These are phyloP conservation scores for Dioszegia hungarica DNA, from an alignment of 768 basidiomycete species.

Conservation along the genomic window DNA sequence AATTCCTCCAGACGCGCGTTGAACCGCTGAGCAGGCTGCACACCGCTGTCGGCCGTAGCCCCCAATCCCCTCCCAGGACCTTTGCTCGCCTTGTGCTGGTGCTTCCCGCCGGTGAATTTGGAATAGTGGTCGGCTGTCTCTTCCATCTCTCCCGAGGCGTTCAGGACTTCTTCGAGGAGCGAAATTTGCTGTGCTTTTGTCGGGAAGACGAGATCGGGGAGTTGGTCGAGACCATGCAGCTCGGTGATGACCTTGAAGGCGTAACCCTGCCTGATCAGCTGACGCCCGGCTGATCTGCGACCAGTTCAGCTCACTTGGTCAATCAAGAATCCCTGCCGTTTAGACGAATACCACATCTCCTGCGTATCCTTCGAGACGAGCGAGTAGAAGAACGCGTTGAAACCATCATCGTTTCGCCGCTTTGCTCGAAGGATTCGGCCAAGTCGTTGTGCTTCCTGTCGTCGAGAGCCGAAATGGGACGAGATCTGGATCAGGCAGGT, in stretches of 20 bases:
- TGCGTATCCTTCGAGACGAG: conserved; percentile 76
- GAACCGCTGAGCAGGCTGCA: conserved; percentile 40
- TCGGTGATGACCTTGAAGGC: conserved; percentile 99
- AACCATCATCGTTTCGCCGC: conserved; percentile 95
- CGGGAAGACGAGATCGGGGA: conserved; percentile 85
- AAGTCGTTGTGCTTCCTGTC: conserved; percentile 66
- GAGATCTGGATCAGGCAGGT: conserved; percentile 99
- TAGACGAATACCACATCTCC: conserved; percentile 99
- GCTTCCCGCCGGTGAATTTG: conserved; percentile 35
- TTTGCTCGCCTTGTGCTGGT: conserved; percentile 14
- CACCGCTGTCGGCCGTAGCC: not conserved
- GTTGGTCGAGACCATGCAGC: conserved; percentile 80
- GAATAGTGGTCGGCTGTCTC: conserved; percentile 43
- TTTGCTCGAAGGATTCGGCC: conserved; percentile 96
- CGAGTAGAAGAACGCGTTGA: conserved; percentile 99
- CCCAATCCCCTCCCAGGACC: conserved; percentile 5
- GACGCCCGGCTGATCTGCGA: not conserved
- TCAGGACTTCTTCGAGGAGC: conserved; percentile 82
- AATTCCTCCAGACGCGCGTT: conserved; percentile 45
- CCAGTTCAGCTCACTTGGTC: conserved; percentile 61
- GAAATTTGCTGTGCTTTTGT: conserved; percentile 92
- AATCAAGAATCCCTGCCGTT: conserved; percentile 96
- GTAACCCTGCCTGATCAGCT: conserved; percentile 58
- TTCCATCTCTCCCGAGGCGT: conserved; percentile 74
- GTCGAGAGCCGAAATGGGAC: conserved; percentile 94